Evolutionary conservation across 108 stramenopile species (phyloP).

Genomic region (Fragilariopsis cylindrus): DNA sequence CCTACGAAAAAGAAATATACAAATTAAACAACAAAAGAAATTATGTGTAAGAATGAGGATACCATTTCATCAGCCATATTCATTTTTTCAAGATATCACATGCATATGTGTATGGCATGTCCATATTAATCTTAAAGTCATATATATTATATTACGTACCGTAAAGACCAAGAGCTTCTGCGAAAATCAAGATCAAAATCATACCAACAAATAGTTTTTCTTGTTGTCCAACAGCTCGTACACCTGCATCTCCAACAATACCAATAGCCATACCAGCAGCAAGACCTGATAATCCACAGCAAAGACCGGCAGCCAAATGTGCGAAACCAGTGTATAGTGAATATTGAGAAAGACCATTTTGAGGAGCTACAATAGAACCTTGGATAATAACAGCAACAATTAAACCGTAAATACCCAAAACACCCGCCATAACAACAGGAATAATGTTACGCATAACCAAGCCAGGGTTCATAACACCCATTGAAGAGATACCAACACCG

Average conservation of each 20-base stretch:
- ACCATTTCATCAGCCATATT: background rate
- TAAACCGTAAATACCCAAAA: conserved; percentile 99
- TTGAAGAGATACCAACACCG: conserved; percentile 97
- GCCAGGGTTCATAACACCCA: conserved; percentile 99
- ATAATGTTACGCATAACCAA: conserved; percentile 99
- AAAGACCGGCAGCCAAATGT: conserved; percentile 96
- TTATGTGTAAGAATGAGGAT: background rate
- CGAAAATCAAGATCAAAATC: conserved; percentile 99
- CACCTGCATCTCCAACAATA: conserved; percentile 99
- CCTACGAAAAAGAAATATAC: conserved; percentile 25
- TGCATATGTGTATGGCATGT: background rate
- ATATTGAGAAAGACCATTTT: conserved; percentile 81
- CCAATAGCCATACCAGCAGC: conserved; percentile 99
- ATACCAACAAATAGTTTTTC: conserved; percentile 98
- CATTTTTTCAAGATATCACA: background rate
- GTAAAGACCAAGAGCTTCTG: conserved; percentile 98
- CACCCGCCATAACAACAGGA: conserved; percentile 99
- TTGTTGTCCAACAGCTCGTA: conserved; percentile 97
- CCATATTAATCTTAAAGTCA: background rate
- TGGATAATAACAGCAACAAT: conserved; percentile 98
- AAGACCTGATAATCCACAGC: conserved; percentile 95
- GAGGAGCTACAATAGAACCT: conserved; percentile 79
- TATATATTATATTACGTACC: conserved; percentile 42
- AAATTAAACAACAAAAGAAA: background rate
- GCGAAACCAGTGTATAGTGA: conserved; percentile 95